A percentile compares a stretch with the other conserved stretches of the same genome.
These are phyloP conservation scores for Thozetella sp. DNA, from an alignment of 495 filamentous ascomycete genomes.

Conservation along the genomic window DNA sequence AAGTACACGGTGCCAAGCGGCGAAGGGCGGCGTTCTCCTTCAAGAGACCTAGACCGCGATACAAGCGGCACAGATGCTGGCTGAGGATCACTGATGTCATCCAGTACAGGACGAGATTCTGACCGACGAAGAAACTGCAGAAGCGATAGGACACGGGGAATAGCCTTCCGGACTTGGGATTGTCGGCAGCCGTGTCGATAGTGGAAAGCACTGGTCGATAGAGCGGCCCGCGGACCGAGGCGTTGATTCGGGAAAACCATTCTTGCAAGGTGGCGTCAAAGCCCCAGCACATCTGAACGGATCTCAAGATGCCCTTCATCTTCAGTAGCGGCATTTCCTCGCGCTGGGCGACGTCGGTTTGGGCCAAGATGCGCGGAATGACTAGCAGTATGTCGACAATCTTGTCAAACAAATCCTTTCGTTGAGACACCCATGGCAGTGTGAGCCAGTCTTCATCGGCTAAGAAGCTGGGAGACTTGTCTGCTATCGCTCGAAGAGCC, in stretches of 20 bases:
- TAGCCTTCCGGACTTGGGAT: slow-evolving; percentile 9
- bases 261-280: slow-evolving; percentile 22
- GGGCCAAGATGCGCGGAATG: slow-evolving; percentile 21
- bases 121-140: slow-evolving; percentile 17
- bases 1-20: background rate
- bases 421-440: slow-evolving; percentile 20
- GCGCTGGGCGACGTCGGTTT: slow-evolving; percentile 10
- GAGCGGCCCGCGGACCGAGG: slow-evolving; percentile 13
- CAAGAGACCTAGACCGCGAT: background rate
- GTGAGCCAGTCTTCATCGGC: slow-evolving; percentile 25
- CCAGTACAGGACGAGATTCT: slow-evolving; percentile 36
- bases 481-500: background rate
- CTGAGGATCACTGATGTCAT: slow-evolving; percentile 22
- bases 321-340: background rate
- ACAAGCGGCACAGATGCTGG: background rate
- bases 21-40: background rate
- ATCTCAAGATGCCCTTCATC: slow-evolving; percentile 4
- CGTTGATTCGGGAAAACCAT: slow-evolving; percentile 23
- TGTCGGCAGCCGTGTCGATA: slow-evolving; percentile 6
- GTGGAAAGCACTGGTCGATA: slow-evolving; percentile 29
- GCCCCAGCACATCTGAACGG: slow-evolving; percentile 21
- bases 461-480: slow-evolving; percentile 20
- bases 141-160: slow-evolving; percentile 35
- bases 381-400: slow-evolving; percentile 27
- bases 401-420: slow-evolving; percentile 22